Conservation (phyloP, 2,329 filamentous ascomycete genomes). For the Zymoseptoria brevis region DNA sequence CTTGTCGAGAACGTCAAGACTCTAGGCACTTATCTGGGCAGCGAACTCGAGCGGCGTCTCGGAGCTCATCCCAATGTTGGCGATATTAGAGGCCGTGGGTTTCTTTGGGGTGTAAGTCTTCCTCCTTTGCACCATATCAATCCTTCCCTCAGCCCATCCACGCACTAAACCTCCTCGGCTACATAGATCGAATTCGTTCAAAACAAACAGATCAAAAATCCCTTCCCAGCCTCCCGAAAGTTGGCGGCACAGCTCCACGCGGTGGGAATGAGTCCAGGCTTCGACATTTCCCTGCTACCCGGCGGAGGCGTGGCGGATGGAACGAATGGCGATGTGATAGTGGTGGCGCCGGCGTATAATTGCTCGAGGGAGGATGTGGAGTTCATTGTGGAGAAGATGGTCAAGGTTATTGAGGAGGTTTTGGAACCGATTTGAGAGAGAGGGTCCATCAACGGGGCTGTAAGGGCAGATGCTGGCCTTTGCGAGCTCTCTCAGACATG, state of each 20-base stretch:
- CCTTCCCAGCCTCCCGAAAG: slow-evolving; percentile 39
- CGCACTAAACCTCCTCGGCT: slow-evolving; percentile 14
- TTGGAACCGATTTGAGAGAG: slow-evolving; percentile 16
- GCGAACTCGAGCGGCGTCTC: slow-evolving; percentile 35
- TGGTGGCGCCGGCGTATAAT: slow-evolving; percentile 60
- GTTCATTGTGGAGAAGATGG: slow-evolving; percentile 43
- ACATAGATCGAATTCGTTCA: slow-evolving; percentile 48
- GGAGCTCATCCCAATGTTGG: slow-evolving; percentile 44
- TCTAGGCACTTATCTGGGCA: slow-evolving; percentile 43
- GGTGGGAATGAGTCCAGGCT: slow-evolving; percentile 28
- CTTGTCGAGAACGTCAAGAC: slow-evolving; percentile 48
- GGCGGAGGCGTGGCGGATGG: slow-evolving; percentile 53
- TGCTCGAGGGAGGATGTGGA: slow-evolving; percentile 49
- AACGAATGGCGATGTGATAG: slow-evolving; percentile 49
- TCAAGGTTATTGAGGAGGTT: slow-evolving; percentile 43
- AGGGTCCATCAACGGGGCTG: too few species aligned
- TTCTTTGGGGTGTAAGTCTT: slow-evolving; percentile 39
- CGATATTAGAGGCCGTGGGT: slow-evolving; percentile 50
- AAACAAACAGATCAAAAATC: slow-evolving; percentile 43
- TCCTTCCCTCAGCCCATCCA: too few species aligned
- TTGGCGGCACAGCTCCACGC: slow-evolving; percentile 41
- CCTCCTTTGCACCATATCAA: neutral
- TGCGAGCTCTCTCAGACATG: neutral
- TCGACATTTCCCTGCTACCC: slow-evolving; percentile 52
- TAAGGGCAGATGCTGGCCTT: neutral